phyloP scores from a whole-genome alignment of 1,284 basidiomycete genomes.

The Tranzscheliella williamsii region DNA sequence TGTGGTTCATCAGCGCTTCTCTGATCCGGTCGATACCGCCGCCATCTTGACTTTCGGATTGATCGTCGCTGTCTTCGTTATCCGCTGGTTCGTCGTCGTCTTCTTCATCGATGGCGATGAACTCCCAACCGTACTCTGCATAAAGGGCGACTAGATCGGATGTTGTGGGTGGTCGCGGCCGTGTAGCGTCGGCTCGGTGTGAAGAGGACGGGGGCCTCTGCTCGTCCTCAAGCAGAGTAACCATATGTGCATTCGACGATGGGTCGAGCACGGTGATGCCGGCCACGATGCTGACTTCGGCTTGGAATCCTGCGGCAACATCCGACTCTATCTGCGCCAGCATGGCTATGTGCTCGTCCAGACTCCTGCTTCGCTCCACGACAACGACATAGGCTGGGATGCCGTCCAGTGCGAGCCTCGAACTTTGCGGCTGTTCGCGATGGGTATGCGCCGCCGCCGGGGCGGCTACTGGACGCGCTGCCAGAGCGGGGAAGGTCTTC shows the following conservation, averaged over 20 bases:
- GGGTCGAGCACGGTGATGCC: slow-evolving; percentile 13
- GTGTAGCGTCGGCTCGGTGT: neutral
- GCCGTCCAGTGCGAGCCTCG: neutral
- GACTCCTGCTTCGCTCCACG: slow-evolving; percentile 15
- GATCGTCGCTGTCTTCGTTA: slow-evolving; percentile 12
- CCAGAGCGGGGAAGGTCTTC: slow-evolving; percentile 2
- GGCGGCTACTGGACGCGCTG: neutral
- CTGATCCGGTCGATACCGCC: slow-evolving; percentile 45
- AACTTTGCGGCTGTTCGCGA: no score
- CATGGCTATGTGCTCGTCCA: slow-evolving; percentile 13
- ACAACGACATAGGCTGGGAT: slow-evolving; percentile 29
- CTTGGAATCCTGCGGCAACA: slow-evolving; percentile 13
- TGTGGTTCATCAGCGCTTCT: slow-evolving; percentile 48
- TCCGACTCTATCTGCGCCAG: slow-evolving; percentile 5
- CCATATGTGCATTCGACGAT: slow-evolving; percentile 1
- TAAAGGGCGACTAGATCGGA: slow-evolving; percentile 43
- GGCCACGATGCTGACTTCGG: slow-evolving; percentile 30
- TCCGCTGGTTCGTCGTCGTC: slow-evolving; percentile 1
- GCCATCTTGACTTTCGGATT: slow-evolving; percentile 11
- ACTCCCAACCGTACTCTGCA: slow-evolving; percentile 50
- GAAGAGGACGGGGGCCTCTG: neutral
- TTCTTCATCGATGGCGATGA: slow-evolving; percentile 36
- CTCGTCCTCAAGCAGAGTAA: slow-evolving; percentile 10
- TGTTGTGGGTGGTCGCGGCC: slow-evolving; percentile 7
- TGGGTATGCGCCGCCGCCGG: no score